Conservation (phyloP, 176 grass and related monocot genomes). For the Carex parvula region DNA sequence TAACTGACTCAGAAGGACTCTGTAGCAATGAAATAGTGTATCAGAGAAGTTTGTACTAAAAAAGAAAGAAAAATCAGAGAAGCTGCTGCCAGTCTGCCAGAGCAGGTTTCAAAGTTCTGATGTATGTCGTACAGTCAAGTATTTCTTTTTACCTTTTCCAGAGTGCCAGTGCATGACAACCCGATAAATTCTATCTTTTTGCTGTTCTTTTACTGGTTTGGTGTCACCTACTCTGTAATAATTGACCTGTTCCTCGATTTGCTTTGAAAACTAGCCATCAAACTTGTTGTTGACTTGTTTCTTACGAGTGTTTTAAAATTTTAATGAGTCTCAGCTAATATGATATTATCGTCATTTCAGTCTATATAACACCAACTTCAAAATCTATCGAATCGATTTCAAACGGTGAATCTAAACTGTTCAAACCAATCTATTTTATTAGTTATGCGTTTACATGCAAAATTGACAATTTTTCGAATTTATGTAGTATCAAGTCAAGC, state of each 20-base stretch:
- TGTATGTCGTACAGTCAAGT: not conserved
- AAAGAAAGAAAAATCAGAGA: not conserved
- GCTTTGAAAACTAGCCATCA: not conserved
- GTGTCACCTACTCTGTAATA: constrained; percentile 16
- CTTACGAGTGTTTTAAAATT: too few relatives aligned
- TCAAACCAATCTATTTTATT: too few relatives aligned
- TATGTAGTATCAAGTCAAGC: too few relatives aligned
- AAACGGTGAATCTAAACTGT: too few relatives aligned
- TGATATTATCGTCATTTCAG: too few relatives aligned
- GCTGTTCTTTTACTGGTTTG: not conserved
- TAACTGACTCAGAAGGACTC: not conserved
- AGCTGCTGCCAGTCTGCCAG: not conserved
- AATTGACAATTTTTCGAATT: too few relatives aligned
- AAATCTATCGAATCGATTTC: too few relatives aligned
- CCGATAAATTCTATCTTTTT: not conserved
- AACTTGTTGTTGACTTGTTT: too few relatives aligned
- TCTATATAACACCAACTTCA: too few relatives aligned
- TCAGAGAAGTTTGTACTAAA: not conserved
- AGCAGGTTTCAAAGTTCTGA: constrained; percentile 3
- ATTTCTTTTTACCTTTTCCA: not conserved
- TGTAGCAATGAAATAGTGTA: not conserved
- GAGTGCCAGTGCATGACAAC: constrained; percentile 19
- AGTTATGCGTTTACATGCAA: too few relatives aligned
- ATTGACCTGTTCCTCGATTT: not conserved
- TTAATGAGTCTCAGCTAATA: too few relatives aligned